Evolutionary conservation across 169 alveolate genomes (phyloP), one percentile per base, ranked within the genome.

Genomic region (Plasmodium yoelii): DNA sequence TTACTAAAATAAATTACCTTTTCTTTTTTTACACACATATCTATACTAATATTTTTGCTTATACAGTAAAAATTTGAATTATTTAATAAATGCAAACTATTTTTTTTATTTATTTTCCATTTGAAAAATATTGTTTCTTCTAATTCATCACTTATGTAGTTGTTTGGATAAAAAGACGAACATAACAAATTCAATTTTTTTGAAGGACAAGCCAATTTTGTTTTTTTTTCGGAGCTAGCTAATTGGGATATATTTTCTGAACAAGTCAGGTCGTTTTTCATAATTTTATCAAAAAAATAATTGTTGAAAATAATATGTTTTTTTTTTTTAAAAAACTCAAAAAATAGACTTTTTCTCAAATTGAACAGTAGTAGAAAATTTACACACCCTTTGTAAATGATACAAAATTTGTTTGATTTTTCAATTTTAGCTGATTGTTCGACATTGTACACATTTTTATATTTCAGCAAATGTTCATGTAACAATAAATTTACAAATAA

Each of bases 401-500:
- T n/a, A 7, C 84, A 15, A 49, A 64, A 80, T 44, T 22, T 24
- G 19, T 73, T 56, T 51, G 34, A 64, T 34, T 68, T n/a, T 1
- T 18, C 44, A 24, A 39, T 5, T n/a, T 1, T 5, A 13, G 49
- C 44, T 61, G 49, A 12, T 15, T 26, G 13, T 42, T 63, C 28
- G n/a, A 5, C 56, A 24, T 46, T 55, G 7, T 42, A 39, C 10
- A 10, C 10, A 39, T 47, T 65, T 34, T 24, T 15, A 12, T 28
- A n/a, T 1, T 70, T 15, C 8, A 49, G 19, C 6, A 80, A 15
- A 67, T 67, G 39, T 56, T 80, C 82, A 24, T 80, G 67, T 19
- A 67, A 80, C 22, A 80, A 59, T 53, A 80, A 67, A 18, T 80
- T 80, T 24, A 80, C 39, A 60, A 56, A 47, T 22, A 51, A 53